Evolutionary conservation across 116 monocot genomes (phyloP), one percentile per base, ranked within the genome.

Genomic region (Cymodocea nodosa): DNA sequence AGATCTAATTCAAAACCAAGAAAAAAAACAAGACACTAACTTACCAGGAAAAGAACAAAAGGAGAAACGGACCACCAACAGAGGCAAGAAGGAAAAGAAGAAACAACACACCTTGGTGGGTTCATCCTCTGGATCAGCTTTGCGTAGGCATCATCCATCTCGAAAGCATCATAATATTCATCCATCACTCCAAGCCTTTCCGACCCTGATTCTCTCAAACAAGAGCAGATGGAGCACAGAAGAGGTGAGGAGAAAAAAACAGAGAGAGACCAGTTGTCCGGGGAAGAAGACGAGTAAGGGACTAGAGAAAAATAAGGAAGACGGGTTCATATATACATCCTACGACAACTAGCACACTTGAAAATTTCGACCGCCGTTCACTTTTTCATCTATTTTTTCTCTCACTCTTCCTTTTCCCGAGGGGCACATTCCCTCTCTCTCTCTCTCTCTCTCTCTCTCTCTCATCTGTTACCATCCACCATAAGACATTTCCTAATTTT

Each of bases 121-220:
- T 83, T 78, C 87, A 87, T 81, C 74, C 73, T 76, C 65, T 68
- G 51, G 14, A 83, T 67, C 49, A 87, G 76, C 75, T 78, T 81
- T 0, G 81, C 78, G 50, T 78, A 83, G 63, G 76, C 80, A 68
- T 87, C 83, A 51, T 83, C 81, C 23, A 39, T 48, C 4, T 66
- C 82, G 14, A 23, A n/a, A 4, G 25, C 68, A 15, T 63, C 63
- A 60, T n/a, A 52, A 60, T n/a, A 52, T 13, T n/a, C 15, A 35
- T 40, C 51, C 69, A 69, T 69, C 35, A 35, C 37, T 8, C 44
- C 44, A 10, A 44, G 9, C 44, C 44, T 44, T 0, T 8, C 12
- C 44, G 11, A 6, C 7, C 9, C 44, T 12, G 12, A 44, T 44
- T 44, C 44, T 44, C 44, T 44, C 5, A 1, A 44, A 40, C 44